These are phyloP conservation scores for Geotrichum restrictum DNA, from an alignment of 1,139 yeast genomes.

Conservation along the genomic window DNA sequence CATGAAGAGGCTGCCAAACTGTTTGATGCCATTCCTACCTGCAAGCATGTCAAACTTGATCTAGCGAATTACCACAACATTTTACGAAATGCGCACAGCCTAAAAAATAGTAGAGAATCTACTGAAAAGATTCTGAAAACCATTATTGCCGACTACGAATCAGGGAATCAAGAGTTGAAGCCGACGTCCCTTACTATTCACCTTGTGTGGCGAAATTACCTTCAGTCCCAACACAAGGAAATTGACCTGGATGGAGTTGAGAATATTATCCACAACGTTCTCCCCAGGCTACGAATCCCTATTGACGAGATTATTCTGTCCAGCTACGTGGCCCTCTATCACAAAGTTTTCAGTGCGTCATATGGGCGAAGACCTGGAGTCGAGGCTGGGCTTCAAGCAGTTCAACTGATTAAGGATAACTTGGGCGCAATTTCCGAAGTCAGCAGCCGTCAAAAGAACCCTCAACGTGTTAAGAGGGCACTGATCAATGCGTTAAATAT, in stretches of 20 bases:
- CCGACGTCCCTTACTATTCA: slow-evolving; percentile 15
- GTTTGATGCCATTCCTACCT: slow-evolving; percentile 3
- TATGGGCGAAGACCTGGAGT: slow-evolving; percentile 14
- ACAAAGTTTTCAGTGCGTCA: slow-evolving; percentile 11
- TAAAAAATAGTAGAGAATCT: slow-evolving; percentile 1
- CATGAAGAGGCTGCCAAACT: slow-evolving; percentile 2
- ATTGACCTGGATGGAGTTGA: slow-evolving; percentile 15
- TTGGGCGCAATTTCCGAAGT: slow-evolving; percentile 11
- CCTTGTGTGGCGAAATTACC: slow-evolving; percentile 14
- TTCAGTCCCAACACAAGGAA: slow-evolving; percentile 11
- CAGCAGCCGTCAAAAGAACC: not conserved
- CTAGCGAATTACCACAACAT: slow-evolving; percentile 16
- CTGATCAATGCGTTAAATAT: slow-evolving; percentile 8
- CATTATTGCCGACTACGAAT: slow-evolving; percentile 7
- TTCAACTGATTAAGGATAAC: slow-evolving; percentile 9
- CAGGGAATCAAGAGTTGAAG: slow-evolving; percentile 10
- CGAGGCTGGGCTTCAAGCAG: slow-evolving; percentile 7
- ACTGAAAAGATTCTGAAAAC: slow-evolving; percentile 9
- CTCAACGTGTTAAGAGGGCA: slow-evolving; percentile 6
- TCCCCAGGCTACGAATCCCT: slow-evolving; percentile 12
- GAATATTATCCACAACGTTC: not conserved
- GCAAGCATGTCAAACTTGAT: slow-evolving; percentile 15
- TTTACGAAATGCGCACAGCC: slow-evolving; percentile 11
- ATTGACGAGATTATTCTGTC: slow-evolving; percentile 16
- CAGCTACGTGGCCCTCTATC: slow-evolving; percentile 16